Evolutionary conservation across 2,329 filamentous ascomycete genomes (phyloP).

Genomic region (Cladosporium phlei): DNA sequence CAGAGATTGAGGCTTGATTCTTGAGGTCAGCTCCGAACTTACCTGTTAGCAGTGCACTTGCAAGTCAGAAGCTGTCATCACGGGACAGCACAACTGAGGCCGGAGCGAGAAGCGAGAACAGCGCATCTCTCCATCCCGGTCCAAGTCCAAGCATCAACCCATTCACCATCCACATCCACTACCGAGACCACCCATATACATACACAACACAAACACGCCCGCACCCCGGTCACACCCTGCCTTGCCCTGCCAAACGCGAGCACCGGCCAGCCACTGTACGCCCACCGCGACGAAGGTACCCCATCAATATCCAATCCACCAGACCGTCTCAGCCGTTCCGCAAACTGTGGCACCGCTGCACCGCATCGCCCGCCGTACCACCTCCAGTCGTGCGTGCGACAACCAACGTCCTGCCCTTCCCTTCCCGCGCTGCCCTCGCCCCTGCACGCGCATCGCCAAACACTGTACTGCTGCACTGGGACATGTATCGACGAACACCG

Average conservation of each 20-base stretch:
- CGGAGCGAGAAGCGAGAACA: too few species aligned
- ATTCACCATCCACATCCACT: background rate
- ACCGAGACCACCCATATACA: too few species aligned
- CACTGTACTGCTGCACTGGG: background rate
- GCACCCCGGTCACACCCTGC: background rate
- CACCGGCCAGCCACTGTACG: constrained; percentile 2
- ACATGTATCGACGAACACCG: constrained; percentile 11
- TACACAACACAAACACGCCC: too few species aligned
- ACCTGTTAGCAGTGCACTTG: too few species aligned
- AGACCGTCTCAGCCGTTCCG: background rate
- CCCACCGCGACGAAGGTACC: background rate
- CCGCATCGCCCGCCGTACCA: constrained; percentile 7
- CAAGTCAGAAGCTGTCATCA: too few species aligned
- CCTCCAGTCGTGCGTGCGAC: constrained; percentile 1
- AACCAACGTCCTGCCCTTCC: constrained; percentile 2
- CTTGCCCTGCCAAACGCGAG: background rate
- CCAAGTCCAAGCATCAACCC: too few species aligned
- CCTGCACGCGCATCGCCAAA: constrained; percentile 12
- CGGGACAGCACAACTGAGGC: too few species aligned
- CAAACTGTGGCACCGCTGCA: constrained; percentile 11
- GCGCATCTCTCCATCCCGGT: too few species aligned
- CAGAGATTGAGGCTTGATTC: too few species aligned
- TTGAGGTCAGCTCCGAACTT: too few species aligned
- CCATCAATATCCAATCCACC: too few species aligned
- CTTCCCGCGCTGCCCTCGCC: background rate